Base-by-base conservation (phyloP, 306 rosid genomes). In the Lathyrus aphaca region DNA sequence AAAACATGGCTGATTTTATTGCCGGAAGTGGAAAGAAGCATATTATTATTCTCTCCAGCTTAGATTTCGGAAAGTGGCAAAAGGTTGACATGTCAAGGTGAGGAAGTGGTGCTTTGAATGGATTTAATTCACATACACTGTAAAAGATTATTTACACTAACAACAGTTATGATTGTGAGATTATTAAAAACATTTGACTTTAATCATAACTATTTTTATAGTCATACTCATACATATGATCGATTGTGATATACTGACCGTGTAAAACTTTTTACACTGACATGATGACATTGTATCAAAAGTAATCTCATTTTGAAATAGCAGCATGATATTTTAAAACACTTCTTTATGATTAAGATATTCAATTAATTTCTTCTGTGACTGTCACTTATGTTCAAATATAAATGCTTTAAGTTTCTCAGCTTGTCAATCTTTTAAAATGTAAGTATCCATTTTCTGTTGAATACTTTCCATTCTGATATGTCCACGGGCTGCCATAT, bases 41-140 rank as follows among this genome's bases (percentile, higher is more conserved):
- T 68, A 68, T 88, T 46, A 55, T 88, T 70, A 70, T 93, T 80
- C 94, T 93, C 53, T 93, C 97, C 38, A 81, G 98, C 85, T 86
- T 93, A 77, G 98, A 93, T 63, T 93, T 90, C 76, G 90, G 94
- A 66, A 93, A 82, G 80, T 93, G 97, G 96, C 91, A 80, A 83
- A 79, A 81, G 44, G 83, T 90, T 82, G 97, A 93, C 72, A 81
- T 77, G 85, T 90, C 94, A 21, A 88, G 96, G 97, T 93, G 84
- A 30, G 71, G 51, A 57, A 9, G 6, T 64, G 32, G 1, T 76
- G 15, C 45, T 69, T 35, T 35, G 10, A 35, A 35, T 35, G 39
- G 39, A 35, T 35, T 35, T 35, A 7, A 35, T 35, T 35, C 39
- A 35, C 39, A 35, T 8, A 7, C 10, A 35, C 10, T 7, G 9